Evolutionary conservation across 129 eudicot species (phyloP).

Genomic region (Flaveria bidentis): DNA sequence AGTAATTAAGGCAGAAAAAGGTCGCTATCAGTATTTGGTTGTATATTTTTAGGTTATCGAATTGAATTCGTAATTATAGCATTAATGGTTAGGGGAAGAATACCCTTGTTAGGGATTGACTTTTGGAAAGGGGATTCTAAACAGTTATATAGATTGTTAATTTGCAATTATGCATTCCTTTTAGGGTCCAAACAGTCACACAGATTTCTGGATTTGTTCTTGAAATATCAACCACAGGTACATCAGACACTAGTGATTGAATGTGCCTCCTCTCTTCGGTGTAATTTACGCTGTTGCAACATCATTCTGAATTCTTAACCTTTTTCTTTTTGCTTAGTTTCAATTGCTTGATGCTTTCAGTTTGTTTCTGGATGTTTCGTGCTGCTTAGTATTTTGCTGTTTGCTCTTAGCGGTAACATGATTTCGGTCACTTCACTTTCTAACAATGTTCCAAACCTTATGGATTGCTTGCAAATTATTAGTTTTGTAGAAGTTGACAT

Average conservation of each 20-base stretch:
- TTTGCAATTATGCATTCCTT: no score
- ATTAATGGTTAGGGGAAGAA: not conserved
- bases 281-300: no score
- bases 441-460: not conserved
- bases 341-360: no score
- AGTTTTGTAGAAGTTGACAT: not conserved
- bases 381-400: not conserved
- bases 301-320: no score
- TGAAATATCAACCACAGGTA: no score
- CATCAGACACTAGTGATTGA: no score
- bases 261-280: no score
- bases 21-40: not conserved
- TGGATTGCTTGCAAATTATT: not conserved
- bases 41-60: not conserved
- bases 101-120: not conserved
- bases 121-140: not conserved
- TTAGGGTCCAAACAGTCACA: no score
- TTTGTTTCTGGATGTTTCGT: not conserved
- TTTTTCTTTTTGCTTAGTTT: no score
- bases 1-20: not conserved
- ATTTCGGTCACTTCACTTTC: not conserved
- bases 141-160: no score
- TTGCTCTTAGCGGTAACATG: not conserved
- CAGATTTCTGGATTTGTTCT: no score
- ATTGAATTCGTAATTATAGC: constrained; percentile 1